Evolutionary conservation across 768 basidiomycete genomes (phyloP), one percentile per base, ranked within the genome.

Genomic region (Pseudohyphozyma bogoriensis): DNA sequence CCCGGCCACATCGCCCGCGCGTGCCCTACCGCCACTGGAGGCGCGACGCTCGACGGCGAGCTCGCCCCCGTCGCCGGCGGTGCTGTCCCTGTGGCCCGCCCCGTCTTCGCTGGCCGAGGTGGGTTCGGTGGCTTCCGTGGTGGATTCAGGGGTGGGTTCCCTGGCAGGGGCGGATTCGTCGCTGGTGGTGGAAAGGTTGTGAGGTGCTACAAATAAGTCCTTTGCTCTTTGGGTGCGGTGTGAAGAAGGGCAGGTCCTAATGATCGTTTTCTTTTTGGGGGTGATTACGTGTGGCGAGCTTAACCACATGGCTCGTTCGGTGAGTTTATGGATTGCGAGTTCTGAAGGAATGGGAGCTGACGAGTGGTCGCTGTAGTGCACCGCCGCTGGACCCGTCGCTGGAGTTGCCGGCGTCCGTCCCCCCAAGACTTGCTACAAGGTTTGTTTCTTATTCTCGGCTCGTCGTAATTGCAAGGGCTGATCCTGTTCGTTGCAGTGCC

Each of bases 1-100:
- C 35, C 20, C 26, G n/a, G 5, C 24, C 39, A 66, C 64, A 59
- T 66, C 35, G 64, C 64, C 13, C 56, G 64, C 5, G 35, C 47
- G 31, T 66, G 64, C 64, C 50, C 54, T 16, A 58, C 44, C 40
- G 53, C 55, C 29, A n/a, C n/a, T n/a, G 18, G 33, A 39, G 40
- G 22, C 26, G 22, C 42, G 22, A 29, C 28, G 5, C 28, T 37
- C 33, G 56, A 8, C 24, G 28, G 32, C 20, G 51, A 15, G 26
- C 42, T 44, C 42, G 42, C 42, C 26, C 24, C 39, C 15, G 33
- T 44, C 36, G 55, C 36, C 35, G 58, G n/a, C 42, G 51, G 50
- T 31, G 57, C 51, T 36, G 51, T 51, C 42, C 22, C 26, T 6
- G 8, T 24, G 9, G 42, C 22, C 22, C 42, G 42, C 26, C 18